Evolutionary conservation across 163 green algal genomes (phyloP).

Genomic region (Scenedesmus sp.): DNA sequence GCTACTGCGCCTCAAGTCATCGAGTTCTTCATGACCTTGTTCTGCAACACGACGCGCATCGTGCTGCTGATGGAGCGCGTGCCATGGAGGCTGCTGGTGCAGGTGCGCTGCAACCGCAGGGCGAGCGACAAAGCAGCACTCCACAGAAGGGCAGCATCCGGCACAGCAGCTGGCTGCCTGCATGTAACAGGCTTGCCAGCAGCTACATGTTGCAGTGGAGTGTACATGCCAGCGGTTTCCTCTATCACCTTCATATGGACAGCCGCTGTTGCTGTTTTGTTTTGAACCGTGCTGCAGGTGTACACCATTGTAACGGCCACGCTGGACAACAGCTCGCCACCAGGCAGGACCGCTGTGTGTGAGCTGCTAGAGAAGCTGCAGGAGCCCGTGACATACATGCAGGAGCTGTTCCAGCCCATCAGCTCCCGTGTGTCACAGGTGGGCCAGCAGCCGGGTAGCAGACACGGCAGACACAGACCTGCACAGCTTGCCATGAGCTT

Average conservation of each 20-base stretch:
- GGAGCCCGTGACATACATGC: slow-evolving; percentile 41
- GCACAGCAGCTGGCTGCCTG: neutral
- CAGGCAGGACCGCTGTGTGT: slow-evolving; percentile 30
- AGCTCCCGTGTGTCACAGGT: slow-evolving; percentile 49
- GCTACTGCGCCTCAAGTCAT: slow-evolving; percentile 43
- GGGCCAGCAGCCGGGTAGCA: neutral
- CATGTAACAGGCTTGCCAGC: neutral
- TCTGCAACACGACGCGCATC: slow-evolving; percentile 38
- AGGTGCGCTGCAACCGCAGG: neutral
- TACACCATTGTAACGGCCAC: slow-evolving; percentile 48
- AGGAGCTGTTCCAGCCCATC: slow-evolving; percentile 52
- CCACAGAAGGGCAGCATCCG: neutral
- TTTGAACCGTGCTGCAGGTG: slow-evolving; percentile 50
- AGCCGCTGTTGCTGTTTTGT: neutral
- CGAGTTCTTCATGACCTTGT: slow-evolving; percentile 52
- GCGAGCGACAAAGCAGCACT: neutral
- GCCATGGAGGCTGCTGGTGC: slow-evolving; percentile 41
- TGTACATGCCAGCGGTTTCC: neutral
- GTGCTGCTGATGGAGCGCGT: slow-evolving; percentile 42
- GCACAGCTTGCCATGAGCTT: too few species aligned
- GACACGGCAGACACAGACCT: too few species aligned
- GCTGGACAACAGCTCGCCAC: slow-evolving; percentile 17
- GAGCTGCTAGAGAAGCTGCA: slow-evolving; percentile 40
- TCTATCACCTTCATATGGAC: neutral
- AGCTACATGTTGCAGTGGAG: neutral